These are phyloP conservation scores for Lasiodiplodia citricola DNA, from an alignment of 2,329 filamentous ascomycete species.

Conservation along the genomic window DNA sequence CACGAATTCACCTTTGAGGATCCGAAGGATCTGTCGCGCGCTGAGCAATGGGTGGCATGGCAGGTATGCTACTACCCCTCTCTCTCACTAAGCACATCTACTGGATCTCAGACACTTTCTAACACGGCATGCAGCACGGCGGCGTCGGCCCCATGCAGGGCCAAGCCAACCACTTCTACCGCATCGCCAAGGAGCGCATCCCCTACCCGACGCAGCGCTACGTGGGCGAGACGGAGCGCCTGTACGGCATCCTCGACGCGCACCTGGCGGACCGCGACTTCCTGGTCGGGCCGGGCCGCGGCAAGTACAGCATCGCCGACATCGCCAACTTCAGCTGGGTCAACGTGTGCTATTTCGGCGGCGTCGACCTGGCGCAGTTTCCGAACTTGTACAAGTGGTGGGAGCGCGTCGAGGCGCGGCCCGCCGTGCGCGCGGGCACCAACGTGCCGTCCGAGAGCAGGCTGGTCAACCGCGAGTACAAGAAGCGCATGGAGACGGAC, in stretches of 20 bases:
- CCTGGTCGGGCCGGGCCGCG: conserved; percentile 51
- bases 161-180: conserved; percentile 45
- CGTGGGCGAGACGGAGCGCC: conserved; percentile 54
- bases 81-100: not conserved
- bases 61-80: conserved; percentile 34
- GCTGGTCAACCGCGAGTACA: conserved; percentile 50
- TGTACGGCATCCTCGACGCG: conserved; percentile 51
- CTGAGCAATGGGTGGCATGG: conserved; percentile 70
- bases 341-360: conserved; percentile 47
- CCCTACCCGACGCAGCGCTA: conserved; percentile 53
- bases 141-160: conserved; percentile 49
- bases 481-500: conserved; percentile 50
- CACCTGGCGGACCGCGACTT: conserved; percentile 48
- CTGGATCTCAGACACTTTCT: not conserved
- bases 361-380: conserved; percentile 49
- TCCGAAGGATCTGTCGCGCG: conserved; percentile 51
- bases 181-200: conserved; percentile 51
- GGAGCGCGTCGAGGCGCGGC: conserved; percentile 48
- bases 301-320: conserved; percentile 54
- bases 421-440: conserved; percentile 49
- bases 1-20: conserved; percentile 55
- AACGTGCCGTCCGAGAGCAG: conserved; percentile 43
- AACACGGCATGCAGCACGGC: conserved; percentile 5
- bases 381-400: conserved; percentile 53
- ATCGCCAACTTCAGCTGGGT: conserved; percentile 54